Evolutionary conservation across 805 yeast genomes (phyloP), one percentile per base, ranked within the genome.

Genomic region (Starmerella asiatica): DNA sequence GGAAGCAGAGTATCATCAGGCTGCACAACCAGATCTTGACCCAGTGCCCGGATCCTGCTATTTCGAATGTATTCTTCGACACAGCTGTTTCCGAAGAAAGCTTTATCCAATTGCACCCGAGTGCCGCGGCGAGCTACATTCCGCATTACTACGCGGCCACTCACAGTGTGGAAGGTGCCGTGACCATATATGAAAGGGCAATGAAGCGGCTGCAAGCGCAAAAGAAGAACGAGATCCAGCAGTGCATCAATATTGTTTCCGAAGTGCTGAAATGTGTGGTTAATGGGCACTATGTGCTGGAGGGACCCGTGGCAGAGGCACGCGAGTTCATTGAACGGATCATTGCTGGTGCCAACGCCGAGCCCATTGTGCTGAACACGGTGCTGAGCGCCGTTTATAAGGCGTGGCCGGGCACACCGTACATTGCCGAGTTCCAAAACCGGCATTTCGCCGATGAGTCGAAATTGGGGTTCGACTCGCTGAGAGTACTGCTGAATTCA

Each of bases 11-110:
- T 5, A 29, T 52, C 19, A 23, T 42, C 23, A 46, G 56, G 1
- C 38, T 51, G 34, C 52, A 50, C 46, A 52, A 51, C 41, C 42
- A 41, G 27, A 47, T 52, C n/a, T 37, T 52, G 17, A 48, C 55
- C 16, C 41, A 42, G 21, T 29, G 42, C 34, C 40, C 47, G 15
- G 50, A 48, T 19, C 38, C 37, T 19, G 38, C 32, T 4, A 44
- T 52, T 18, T 45, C 49, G 3, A 27, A 30, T 5, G 48, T 44
- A 11, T 49, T 52, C 21, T 51, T 45, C 16, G 49, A 44, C 24
- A 37, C 49, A 26, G 55, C 49, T 3, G 21, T 39, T 3, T 17
- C 39, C 16, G 32, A 36, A 8, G 46, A 41, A 23, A 16, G 39
- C 24, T 47, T 42, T 26, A 32, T 51, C 9, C 36, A 29, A 17